These are phyloP conservation scores for Larix sibirica DNA, from an alignment of 83 land plant genomes.

Conservation along the genomic window DNA sequence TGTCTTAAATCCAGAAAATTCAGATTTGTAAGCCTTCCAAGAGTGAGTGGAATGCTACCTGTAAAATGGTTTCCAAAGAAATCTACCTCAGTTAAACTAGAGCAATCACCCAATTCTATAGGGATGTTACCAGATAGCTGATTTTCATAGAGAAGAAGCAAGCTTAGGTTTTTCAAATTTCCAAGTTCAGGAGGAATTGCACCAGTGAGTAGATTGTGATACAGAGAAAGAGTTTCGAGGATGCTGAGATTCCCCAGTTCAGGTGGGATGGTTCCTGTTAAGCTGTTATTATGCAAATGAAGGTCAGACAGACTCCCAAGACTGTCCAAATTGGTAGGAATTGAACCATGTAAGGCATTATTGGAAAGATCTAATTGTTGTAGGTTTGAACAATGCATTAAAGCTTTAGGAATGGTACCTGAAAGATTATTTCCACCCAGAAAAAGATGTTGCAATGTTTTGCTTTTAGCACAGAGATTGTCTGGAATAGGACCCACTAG, in stretches of 20 bases:
- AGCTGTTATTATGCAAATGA: constrained; percentile 66
- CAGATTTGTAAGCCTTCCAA: constrained; percentile 62
- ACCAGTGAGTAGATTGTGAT: constrained; percentile 66
- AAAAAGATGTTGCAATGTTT: constrained; percentile 37
- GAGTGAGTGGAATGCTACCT: constrained; percentile 48
- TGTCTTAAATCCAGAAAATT: constrained; percentile 57
- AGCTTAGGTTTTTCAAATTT: constrained; percentile 40
- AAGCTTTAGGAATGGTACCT: constrained; percentile 40
- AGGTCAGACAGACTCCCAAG: constrained; percentile 44
- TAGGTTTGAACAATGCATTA: constrained; percentile 46
- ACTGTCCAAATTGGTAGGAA: constrained; percentile 44
- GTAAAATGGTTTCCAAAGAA: constrained; percentile 66
- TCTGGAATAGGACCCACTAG: constrained; percentile 43
- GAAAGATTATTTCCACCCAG: constrained; percentile 50
- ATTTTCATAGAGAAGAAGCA: constrained; percentile 60
- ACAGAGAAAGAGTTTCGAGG: constrained; percentile 54
- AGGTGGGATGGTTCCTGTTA: constrained; percentile 56
- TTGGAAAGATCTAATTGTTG: constrained; percentile 61
- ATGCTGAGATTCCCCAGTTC: constrained; percentile 51
- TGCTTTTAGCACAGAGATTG: constrained; percentile 33
- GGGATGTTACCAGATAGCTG: constrained; percentile 66
- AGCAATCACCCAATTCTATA: constrained; percentile 56
- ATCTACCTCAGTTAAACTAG: constrained; percentile 49
- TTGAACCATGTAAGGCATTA: constrained; percentile 44
- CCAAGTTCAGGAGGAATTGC: constrained; percentile 62